A percentile compares a stretch with the other conserved stretches of the same genome.
Evolutionary conservation across 148 eudicot genomes (phyloP).

Genomic region (Pouteria glomerata): DNA sequence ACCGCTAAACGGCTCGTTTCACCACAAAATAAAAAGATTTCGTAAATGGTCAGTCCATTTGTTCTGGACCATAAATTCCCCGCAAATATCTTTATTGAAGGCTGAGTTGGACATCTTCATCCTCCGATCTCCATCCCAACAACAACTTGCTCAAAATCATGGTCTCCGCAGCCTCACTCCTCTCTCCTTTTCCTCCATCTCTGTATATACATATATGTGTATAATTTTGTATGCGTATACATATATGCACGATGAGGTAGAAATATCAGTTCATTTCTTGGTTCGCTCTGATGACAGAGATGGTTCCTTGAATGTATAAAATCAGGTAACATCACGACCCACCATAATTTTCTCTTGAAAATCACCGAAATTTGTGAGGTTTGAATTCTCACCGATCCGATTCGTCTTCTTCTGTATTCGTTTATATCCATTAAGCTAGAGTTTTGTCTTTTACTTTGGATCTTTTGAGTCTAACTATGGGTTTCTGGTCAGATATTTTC

Average conservation of each 20-base stretch:
- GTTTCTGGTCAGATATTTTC: conserved; percentile 23
- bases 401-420: neutral
- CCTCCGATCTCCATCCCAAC: conserved; percentile 1
- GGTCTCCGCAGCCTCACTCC: neutral
- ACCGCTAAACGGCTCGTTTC: too few relatives aligned
- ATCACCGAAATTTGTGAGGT: neutral
- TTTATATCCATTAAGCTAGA: neutral
- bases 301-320: conserved; percentile 3
- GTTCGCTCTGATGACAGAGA: conserved; percentile 12
- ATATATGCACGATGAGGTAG: neutral
- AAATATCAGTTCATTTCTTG: neutral
- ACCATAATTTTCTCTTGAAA: neutral
- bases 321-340: conserved; percentile 1
- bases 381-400: neutral
- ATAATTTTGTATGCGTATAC: too few relatives aligned
- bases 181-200: neutral
- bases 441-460: neutral
- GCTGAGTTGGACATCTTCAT: conserved; percentile 8
- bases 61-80: neutral
- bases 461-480: conserved; percentile 4
- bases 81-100: conserved; percentile 15
- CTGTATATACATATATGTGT: neutral
- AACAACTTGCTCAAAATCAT: neutral
- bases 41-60: too few relatives aligned
- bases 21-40: too few relatives aligned